phyloP scores from a whole-genome alignment of 2,329 filamentous ascomycete species.

The Lizonia empirigonia region DNA sequence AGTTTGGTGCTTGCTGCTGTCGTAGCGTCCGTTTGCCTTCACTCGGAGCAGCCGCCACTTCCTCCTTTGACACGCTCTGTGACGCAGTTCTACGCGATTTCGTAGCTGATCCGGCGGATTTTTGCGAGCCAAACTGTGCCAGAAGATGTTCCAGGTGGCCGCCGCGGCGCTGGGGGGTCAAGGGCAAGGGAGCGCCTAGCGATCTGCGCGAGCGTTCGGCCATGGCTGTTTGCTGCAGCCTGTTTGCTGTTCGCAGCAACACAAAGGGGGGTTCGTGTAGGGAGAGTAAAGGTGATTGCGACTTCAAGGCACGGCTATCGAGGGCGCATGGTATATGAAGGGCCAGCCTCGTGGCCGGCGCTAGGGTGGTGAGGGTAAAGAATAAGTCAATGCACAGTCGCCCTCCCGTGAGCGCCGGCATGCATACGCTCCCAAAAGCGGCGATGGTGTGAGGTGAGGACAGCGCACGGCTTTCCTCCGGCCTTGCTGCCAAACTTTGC shows the following conservation, averaged over 20 bases:
- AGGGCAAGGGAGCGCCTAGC: slow-evolving; percentile 27
- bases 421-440: not conserved
- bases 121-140: slow-evolving; percentile 38
- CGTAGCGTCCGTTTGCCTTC: slow-evolving; percentile 20
- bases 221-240: slow-evolving; percentile 26
- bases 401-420: not conserved
- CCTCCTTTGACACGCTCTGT: slow-evolving; percentile 5
- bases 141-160: slow-evolving; percentile 33
- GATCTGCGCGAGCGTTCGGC: slow-evolving; percentile 20
- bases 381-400: not conserved
- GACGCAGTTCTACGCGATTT: slow-evolving; percentile 31
- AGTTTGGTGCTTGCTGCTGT: slow-evolving; percentile 5
- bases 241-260: not conserved
- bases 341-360: not conserved
- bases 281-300: slow-evolving; percentile 2
- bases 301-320: not conserved
- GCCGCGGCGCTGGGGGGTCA: slow-evolving; percentile 33
- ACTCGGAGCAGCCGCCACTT: not conserved
- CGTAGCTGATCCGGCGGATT: slow-evolving; percentile 40
- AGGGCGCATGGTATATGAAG: slow-evolving; percentile 3
- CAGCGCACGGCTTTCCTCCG: not conserved
- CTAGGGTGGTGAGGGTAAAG: slow-evolving; percentile 7
- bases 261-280: not conserved
- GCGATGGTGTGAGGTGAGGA: not conserved
- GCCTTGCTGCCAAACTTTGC: not conserved